phyloP scores from a whole-genome alignment of 129 eudicot genomes.

The Escallonia rubra region DNA sequence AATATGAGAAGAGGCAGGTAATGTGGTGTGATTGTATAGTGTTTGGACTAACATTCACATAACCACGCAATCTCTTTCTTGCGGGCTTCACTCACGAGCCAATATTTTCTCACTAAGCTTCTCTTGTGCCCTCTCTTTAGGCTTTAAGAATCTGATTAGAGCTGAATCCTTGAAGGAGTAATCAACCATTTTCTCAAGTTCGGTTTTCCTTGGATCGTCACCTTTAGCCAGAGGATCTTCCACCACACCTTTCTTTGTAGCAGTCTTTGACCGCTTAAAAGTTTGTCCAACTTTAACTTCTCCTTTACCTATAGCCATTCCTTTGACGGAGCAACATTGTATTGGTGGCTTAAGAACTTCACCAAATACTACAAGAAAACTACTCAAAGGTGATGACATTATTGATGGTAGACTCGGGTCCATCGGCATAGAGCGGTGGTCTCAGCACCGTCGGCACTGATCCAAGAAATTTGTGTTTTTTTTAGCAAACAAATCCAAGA shows the following conservation, averaged over 20 bases:
- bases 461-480: too few species aligned
- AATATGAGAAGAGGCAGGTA: too few species aligned
- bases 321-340: constrained; percentile 70
- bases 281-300: constrained; percentile 54
- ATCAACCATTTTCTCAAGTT: constrained; percentile 60
- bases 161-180: constrained; percentile 51
- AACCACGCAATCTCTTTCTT: constrained; percentile 46
- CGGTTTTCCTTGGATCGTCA: constrained; percentile 33
- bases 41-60: too few species aligned
- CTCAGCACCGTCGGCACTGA: too few species aligned
- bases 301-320: constrained; percentile 74
- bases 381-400: too few species aligned
- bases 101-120: constrained; percentile 77
- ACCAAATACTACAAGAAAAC: too few species aligned
- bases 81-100: constrained; percentile 63
- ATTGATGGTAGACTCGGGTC: too few species aligned
- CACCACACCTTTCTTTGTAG: constrained; percentile 44
- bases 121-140: constrained; percentile 56
- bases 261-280: constrained; percentile 47
- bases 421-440: too few species aligned
- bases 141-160: constrained; percentile 50
- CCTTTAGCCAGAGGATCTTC: constrained; percentile 20
- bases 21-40: too few species aligned
- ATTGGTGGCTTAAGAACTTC: constrained; percentile 25
- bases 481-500: too few species aligned